Base-by-base conservation (phyloP, 352 stramenopile species). In the Blastocystis sp. region DNA sequence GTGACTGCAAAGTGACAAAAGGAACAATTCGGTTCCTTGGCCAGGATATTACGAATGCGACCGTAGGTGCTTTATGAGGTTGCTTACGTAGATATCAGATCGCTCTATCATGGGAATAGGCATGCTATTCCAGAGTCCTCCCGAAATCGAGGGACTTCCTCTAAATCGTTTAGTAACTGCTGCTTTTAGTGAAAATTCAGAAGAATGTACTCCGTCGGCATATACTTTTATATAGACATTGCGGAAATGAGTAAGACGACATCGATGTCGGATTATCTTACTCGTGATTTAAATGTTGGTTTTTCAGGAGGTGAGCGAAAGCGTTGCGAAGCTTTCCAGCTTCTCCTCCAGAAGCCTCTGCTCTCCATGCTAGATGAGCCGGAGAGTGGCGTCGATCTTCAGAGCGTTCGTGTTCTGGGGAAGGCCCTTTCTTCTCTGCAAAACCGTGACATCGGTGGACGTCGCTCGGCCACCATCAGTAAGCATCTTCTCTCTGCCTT, bases 281-380 rank as follows among this genome's bases (percentile, higher is more conserved):
- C 68, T 29, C 62, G 77, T 41, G 77, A 88, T 62, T 47, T 88
- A 29, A 88, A 88, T 34, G 77, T 88, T n/a, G 77, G 77, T 23
- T 88, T 88, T 45, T 88, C 77, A 20, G 77, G 77, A 0, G 77
- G 77, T 23, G 77, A 88, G 47, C 47, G 77, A 29, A 88, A 88
- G 66, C 77, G 77, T 64, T 88, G 62, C 55, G 77, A 88, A 50
- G 77, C 66, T 47, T 88, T 88, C 56, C 77, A 88, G 50, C 47
- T 88, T 43, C 45, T 88, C 18, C 77, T 88, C 43, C 77, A 88
- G 66, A 56, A 77, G 53, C 77, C 77, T 11, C 37, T 88, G 5
- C 55, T 88, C 8, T 76, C 77, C 3, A 76, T 88, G 62, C 66
- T 88, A 8, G 77, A 88, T 29, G 77, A 88, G 55, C 77, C 77